Evolutionary conservation across 1,284 basidiomycete species (phyloP), one percentile per base, ranked within the genome.

Genomic region (Schizophyllum amplum): DNA sequence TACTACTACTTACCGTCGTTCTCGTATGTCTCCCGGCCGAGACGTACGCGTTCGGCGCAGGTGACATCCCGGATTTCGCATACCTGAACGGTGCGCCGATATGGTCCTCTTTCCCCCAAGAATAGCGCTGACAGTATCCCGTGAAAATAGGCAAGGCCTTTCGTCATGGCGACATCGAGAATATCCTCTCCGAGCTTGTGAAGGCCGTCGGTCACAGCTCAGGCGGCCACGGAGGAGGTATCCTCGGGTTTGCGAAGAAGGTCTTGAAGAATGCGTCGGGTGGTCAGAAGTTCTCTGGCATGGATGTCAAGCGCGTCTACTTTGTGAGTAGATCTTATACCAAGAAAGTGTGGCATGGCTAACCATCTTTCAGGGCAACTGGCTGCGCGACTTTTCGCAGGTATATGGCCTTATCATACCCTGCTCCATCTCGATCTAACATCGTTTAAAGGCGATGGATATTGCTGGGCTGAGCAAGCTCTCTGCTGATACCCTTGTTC

Each of bases 81-180:
- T 83, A 80, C 68, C 73, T 84, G 13, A 78, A 82, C 59, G 78
- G 83, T 79, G 58, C 25, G 47, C 59, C 61, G 24, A 59, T 47
- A 50, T 51, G 58, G 22, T 20, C 51, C 55, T 15, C 24, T 51
- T 9, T 54, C 2, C 13, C 11, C 33, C 33, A 42, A 42, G 33
- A 42, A 42, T 42, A 42, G 33, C 13, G 33, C 33, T 42, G 33
- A 42, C 33, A 42, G 33, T 42, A 17, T 9, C 13, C 33, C 33
- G 33, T 17, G 3, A 9, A 13, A 17, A 9, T 62, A 83, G 82
- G 79, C 68, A 87, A 86, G 68, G 86, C 86, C 0, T 89, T 84
- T 70, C 76, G 86, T 55, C 87, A 89, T 74, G 86, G 87, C 15
- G 87, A 90, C 65, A 88, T 89, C 57, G 82, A 84, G 69, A 79